Evolutionary conservation across 1,284 basidiomycete species (phyloP).

Genomic region (Phlebopus sp.): DNA sequence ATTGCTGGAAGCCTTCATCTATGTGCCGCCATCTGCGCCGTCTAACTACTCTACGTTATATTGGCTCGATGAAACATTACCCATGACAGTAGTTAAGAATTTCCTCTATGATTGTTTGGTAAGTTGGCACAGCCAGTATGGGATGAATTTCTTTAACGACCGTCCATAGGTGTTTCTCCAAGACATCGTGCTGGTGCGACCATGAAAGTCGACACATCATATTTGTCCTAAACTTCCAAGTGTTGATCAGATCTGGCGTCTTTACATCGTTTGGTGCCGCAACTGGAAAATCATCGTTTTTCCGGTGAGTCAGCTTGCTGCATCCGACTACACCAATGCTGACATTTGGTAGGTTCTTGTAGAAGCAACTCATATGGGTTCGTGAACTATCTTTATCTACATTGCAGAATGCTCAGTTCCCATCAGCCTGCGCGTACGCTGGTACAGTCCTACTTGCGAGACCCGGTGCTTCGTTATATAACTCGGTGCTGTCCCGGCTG

Average conservation of each 20-base stretch:
- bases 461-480: conserved; percentile 8
- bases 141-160: too few relatives aligned
- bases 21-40: conserved; percentile 4
- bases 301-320: conserved; percentile 8
- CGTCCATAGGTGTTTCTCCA: conserved; percentile 12
- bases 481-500: conserved; percentile 7
- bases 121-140: neutral
- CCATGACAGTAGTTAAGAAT: conserved; percentile 18
- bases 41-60: conserved; percentile 12
- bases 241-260: conserved; percentile 13
- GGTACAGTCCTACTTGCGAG: conserved; percentile 12
- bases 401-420: neutral
- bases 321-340: neutral
- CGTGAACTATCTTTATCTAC: neutral
- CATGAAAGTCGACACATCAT: neutral
- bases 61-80: conserved; percentile 10
- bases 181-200: conserved; percentile 15
- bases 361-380: conserved; percentile 17
- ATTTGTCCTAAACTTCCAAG: neutral
- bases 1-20: conserved; percentile 17
- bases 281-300: conserved; percentile 13
- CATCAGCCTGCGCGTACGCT: conserved; percentile 12
- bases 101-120: conserved; percentile 15
- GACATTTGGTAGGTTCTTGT: conserved; percentile 11
- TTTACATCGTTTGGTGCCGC: conserved; percentile 17